These are phyloP conservation scores for Dissoconium aciculare DNA, from an alignment of 2,329 filamentous ascomycete genomes.

Conservation along the genomic window DNA sequence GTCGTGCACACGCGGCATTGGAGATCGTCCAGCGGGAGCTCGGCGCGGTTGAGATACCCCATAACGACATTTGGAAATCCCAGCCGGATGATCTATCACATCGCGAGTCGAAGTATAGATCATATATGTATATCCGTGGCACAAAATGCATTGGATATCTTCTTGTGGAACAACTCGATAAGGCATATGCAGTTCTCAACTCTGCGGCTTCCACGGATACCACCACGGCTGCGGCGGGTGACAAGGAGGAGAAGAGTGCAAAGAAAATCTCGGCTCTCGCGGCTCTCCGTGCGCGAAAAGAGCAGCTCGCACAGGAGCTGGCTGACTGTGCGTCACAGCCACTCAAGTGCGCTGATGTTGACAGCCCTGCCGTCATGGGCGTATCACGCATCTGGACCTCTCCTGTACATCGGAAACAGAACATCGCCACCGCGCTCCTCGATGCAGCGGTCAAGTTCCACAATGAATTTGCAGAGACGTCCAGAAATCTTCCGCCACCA, in stretches of 20 bases:
- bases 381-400: constrained; percentile 54
- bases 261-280: constrained; percentile 9
- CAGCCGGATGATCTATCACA: constrained; percentile 20
- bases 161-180: constrained; percentile 45
- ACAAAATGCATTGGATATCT: constrained; percentile 48
- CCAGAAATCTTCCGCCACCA: not conserved
- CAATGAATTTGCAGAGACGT: constrained; percentile 4
- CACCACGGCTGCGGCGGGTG: constrained; percentile 1
- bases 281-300: constrained; percentile 15
- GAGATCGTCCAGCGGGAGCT: constrained; percentile 49
- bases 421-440: constrained; percentile 43
- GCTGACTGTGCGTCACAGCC: constrained; percentile 5
- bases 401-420: constrained; percentile 38
- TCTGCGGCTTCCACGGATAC: too few relatives aligned
- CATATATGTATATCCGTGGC: constrained; percentile 46
- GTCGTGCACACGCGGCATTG: constrained; percentile 39
- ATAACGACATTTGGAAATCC: constrained; percentile 43
- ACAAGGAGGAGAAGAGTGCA: constrained; percentile 9
- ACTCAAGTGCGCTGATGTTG: constrained; percentile 11
- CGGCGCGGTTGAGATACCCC: constrained; percentile 43
- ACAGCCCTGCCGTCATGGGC: constrained; percentile 37
- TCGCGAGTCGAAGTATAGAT: constrained; percentile 38
- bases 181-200: constrained; percentile 37
- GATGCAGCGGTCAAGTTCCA: constrained; percentile 25
- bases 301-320: constrained; percentile 4